A percentile compares a stretch with the other conserved stretches of the same genome.
Evolutionary conservation across 306 rosid species (phyloP).

Genomic region (Carpinus viminea): DNA sequence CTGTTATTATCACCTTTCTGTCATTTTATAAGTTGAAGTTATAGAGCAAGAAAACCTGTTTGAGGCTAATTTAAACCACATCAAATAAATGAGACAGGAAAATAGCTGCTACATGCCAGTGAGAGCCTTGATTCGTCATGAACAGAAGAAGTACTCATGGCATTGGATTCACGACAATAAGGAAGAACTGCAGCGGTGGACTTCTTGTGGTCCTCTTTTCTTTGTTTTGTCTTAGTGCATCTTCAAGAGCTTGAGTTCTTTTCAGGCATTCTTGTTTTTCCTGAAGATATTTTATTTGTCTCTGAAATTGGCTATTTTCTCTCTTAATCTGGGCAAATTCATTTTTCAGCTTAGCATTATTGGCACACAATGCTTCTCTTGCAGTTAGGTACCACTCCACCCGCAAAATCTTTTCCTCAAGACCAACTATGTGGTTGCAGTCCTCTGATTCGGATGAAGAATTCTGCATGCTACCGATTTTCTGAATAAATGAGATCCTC

Average conservation of each 20-base stretch:
- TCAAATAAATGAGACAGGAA: background rate
- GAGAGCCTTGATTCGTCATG: conserved; percentile 31
- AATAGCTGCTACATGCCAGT: no score
- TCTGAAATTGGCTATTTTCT: conserved; percentile 30
- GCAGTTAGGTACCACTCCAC: conserved; percentile 37
- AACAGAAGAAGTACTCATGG: conserved; percentile 6
- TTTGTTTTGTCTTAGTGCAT: conserved; percentile 40
- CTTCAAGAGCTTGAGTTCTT: conserved; percentile 48
- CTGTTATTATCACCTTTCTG: conserved; percentile 19
- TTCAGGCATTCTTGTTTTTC: conserved; percentile 39
- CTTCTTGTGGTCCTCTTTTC: conserved; percentile 43
- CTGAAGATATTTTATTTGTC: conserved; percentile 38
- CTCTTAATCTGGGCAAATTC: conserved; percentile 36
- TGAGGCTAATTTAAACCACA: background rate
- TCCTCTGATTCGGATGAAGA: conserved; percentile 39
- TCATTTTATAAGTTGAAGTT: conserved; percentile 6
- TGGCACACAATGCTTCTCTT: conserved; percentile 35
- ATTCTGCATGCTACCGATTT: conserved; percentile 34
- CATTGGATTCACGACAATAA: conserved; percentile 2
- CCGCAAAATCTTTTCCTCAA: conserved; percentile 56
- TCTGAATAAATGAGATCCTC: conserved; percentile 34
- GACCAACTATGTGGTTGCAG: conserved; percentile 32
- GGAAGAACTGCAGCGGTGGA: conserved; percentile 14
- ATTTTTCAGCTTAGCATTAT: conserved; percentile 39
- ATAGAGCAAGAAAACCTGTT: conserved; percentile 1